These are phyloP conservation scores for Fusarium lyarnte DNA, from an alignment of 2,329 filamentous ascomycete species.

Conservation along the genomic window DNA sequence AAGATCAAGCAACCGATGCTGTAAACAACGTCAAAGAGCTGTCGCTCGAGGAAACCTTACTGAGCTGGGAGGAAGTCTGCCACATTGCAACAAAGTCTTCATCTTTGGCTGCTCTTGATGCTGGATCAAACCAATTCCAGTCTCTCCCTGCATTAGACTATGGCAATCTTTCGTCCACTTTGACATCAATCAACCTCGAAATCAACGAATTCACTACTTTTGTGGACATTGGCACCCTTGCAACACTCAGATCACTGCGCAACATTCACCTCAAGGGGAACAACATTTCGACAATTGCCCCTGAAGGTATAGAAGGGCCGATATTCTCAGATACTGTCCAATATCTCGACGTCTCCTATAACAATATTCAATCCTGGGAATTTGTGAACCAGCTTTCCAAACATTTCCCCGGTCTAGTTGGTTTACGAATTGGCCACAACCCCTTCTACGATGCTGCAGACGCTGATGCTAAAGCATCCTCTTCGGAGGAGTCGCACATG, in stretches of 20 bases:
- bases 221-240: constrained; percentile 64
- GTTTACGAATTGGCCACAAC: constrained; percentile 85
- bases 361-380: constrained; percentile 73
- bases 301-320: constrained; percentile 46
- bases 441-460: constrained; percentile 74
- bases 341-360: constrained; percentile 79
- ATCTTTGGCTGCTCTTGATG: constrained; percentile 60
- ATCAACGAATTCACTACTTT: constrained; percentile 74
- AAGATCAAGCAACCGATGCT: constrained; percentile 45
- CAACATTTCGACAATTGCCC: constrained; percentile 62
- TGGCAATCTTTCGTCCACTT: constrained; percentile 55
- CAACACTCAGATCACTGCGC: constrained; percentile 61
- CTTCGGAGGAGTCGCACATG: constrained; percentile 87
- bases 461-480: constrained; percentile 55
- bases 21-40: constrained; percentile 68
- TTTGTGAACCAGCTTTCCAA: constrained; percentile 76
- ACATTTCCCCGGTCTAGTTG: constrained; percentile 77
- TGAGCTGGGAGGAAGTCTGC: constrained; percentile 72
- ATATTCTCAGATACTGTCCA: constrained; percentile 64
- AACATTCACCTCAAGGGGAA: constrained; percentile 81
- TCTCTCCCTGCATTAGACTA: constrained; percentile 56
- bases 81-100: constrained; percentile 63
- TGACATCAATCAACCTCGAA: constrained; percentile 75
- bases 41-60: constrained; percentile 72
- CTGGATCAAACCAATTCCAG: constrained; percentile 67